Evolutionary conservation across 139 green algal genomes (phyloP), one percentile per base, ranked within the genome.

Genomic region (Coelastrella sp.): DNA sequence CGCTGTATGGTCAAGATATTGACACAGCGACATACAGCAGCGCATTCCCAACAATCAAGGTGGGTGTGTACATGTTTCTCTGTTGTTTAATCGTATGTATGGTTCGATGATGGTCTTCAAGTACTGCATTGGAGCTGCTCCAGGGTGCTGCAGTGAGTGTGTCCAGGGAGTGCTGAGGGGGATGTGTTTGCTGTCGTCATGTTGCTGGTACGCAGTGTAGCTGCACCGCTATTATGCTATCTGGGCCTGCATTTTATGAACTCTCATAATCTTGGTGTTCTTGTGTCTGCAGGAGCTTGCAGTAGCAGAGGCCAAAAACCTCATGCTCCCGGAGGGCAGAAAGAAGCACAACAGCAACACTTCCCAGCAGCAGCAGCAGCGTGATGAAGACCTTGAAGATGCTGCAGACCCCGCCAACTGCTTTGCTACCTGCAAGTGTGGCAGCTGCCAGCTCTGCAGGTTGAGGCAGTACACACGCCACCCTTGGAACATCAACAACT

Each of bases 401-500:
- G 22, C n/a, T 20, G 47, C 54, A 32, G 83, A 88, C 17, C 83
- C 83, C 10, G 66, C 68, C 16, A 20, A 71, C 68, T 68, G 54
- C 54, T 71, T 75, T 22, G 47, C 83, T 19, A 80, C n/a, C 19
- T 88, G 74, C 85, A 6, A n/a, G 17, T 86, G 86, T 54, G 77
- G 86, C 59, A 77, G 16, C 4, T 86, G 86, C 86, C 86, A 90
- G 60, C 76, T 86, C 16, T 90, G 86, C 61, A 19, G 16, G 22
- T 20, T 90, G 76, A 66, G 86, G 57, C 7, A 23, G 6, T 90
- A 90, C 10, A 64, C 86, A 3, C 22, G 19, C 11, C 86, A 90
- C 61, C 86, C 86, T 47, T 90, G 86, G 86, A 90, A 90, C 86
- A 77, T 90, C 61, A 90, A 90, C 77, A 90, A 90, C 77, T 4